A percentile compares a stretch with the other conserved stretches of the same genome.
Evolutionary conservation across 2,329 filamentous ascomycete genomes (phyloP).

Genomic region (Hysterium pulicare): DNA sequence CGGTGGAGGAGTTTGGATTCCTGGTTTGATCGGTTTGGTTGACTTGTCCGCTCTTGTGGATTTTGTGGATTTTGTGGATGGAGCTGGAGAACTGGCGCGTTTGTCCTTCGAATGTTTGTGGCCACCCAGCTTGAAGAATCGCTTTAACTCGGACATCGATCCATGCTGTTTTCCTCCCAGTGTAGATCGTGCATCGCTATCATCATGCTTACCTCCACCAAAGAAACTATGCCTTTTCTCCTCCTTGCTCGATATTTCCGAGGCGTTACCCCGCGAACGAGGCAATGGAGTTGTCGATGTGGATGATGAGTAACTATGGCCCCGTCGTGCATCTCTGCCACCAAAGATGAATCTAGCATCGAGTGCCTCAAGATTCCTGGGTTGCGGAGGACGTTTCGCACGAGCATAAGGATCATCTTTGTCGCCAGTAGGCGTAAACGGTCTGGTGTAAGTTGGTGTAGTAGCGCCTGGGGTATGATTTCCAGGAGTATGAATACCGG

Average conservation of each 20-base stretch:
- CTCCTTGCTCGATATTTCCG: constrained; percentile 29
- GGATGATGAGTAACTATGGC: constrained; percentile 40
- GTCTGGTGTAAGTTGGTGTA: constrained; percentile 65
- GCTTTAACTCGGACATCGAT: constrained; percentile 91
- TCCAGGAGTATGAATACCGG: constrained; percentile 47
- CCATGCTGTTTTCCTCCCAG: constrained; percentile 48
- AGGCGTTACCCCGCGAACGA: constrained; percentile 43
- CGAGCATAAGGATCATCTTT: constrained; percentile 85
- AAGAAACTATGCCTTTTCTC: constrained; percentile 56
- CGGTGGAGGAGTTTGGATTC: constrained; percentile 37
- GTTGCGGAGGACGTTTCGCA: constrained; percentile 69
- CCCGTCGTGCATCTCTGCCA: constrained; percentile 64
- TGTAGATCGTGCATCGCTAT: constrained; percentile 26
- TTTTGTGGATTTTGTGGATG: constrained; percentile 61
- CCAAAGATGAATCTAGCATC: constrained; percentile 85
- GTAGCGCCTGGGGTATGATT: constrained; percentile 41
- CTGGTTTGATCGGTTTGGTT: constrained; percentile 44
- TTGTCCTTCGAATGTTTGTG: constrained; percentile 60
- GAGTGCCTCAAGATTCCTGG: constrained; percentile 62
- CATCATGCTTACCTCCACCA: constrained; percentile 47
- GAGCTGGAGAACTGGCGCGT: constrained; percentile 59
- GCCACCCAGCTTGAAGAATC: constrained; percentile 85
- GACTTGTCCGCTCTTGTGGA: constrained; percentile 51
- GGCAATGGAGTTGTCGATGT: constrained; percentile 39
- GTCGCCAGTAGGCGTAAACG: constrained; percentile 76